phyloP scores from a whole-genome alignment of 805 yeast genomes.

The Kazachstania viticola region DNA sequence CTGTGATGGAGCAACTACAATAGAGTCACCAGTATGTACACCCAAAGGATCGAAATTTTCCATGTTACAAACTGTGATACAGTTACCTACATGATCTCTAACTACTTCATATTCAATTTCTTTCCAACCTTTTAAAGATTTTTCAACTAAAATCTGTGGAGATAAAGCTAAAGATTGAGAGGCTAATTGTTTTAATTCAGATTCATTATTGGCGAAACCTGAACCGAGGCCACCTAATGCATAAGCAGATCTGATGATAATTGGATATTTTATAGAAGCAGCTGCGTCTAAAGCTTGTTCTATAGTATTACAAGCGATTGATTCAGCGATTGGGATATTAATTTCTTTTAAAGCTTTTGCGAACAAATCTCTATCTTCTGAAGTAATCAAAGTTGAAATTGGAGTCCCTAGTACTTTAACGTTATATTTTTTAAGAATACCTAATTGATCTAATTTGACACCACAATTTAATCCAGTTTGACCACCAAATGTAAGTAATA shows the following conservation, averaged over 20 bases:
- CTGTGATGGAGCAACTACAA: slow-evolving; percentile 97
- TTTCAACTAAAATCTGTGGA: slow-evolving; percentile 93
- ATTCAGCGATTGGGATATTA: slow-evolving; percentile 91
- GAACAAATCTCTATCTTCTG: slow-evolving; percentile 95
- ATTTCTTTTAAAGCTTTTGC: slow-evolving; percentile 93
- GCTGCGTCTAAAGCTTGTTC: slow-evolving; percentile 94
- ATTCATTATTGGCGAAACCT: slow-evolving; percentile 80
- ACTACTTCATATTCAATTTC: slow-evolving; percentile 98
- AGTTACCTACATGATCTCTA: slow-evolving; percentile 89
- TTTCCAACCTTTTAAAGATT: slow-evolving; percentile 97
- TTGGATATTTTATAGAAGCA: slow-evolving; percentile 78
- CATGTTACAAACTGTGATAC: slow-evolving; percentile 98
- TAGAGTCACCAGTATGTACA: slow-evolving; percentile 97
- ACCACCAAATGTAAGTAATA: slow-evolving; percentile 93
- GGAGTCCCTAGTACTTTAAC: slow-evolving; percentile 97
- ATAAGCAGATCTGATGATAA: slow-evolving; percentile 93
- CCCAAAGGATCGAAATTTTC: slow-evolving; percentile 98
- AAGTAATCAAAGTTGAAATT: slow-evolving; percentile 85
- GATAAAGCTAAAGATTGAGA: slow-evolving; percentile 82
- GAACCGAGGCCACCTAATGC: slow-evolving; percentile 97
- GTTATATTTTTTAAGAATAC: slow-evolving; percentile 79
- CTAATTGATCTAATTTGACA: slow-evolving; percentile 88
- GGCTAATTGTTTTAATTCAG: slow-evolving; percentile 77
- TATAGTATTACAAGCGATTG: slow-evolving; percentile 86
- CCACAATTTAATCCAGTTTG: slow-evolving; percentile 97